Percentiles rank a stretch among this genome's conserved stretches.
Evolutionary conservation across 257 asterid genomes (phyloP).

Genomic region (Apocynum venetum): DNA sequence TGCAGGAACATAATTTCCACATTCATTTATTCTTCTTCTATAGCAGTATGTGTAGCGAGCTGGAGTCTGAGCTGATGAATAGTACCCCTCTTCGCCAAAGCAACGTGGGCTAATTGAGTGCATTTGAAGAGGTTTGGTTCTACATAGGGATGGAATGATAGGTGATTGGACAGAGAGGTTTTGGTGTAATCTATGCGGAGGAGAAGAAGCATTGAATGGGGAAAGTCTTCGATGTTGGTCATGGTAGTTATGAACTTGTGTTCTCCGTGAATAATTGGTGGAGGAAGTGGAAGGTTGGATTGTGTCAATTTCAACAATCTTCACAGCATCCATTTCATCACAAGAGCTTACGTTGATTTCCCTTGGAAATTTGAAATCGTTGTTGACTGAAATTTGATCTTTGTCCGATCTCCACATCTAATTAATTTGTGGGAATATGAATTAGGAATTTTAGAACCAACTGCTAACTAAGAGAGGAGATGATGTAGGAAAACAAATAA

Average conservation of each 20-base stretch:
- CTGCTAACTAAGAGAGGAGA: neutral
- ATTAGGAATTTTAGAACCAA: neutral
- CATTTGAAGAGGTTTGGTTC: slow-evolving; percentile 25
- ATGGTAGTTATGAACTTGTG: slow-evolving; percentile 21
- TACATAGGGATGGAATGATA: slow-evolving; percentile 33
- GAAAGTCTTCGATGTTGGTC: slow-evolving; percentile 14
- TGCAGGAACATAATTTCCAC: slow-evolving; percentile 29
- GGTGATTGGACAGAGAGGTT: slow-evolving; percentile 26
- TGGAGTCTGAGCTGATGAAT: slow-evolving; percentile 39
- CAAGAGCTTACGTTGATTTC: slow-evolving; percentile 33
- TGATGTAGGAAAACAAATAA: neutral
- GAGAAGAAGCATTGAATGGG: slow-evolving; percentile 24
- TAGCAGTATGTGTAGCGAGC: slow-evolving; percentile 26
- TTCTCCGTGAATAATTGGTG: slow-evolving; percentile 9
- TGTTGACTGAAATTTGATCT: slow-evolving; percentile 23
- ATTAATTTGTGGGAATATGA: neutral
- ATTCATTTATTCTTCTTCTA: slow-evolving; percentile 25
- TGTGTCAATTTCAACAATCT: slow-evolving; percentile 48
- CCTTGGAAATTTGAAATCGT: slow-evolving; percentile 7
- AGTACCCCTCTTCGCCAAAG: slow-evolving; percentile 19
- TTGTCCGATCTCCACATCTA: slow-evolving; percentile 42
- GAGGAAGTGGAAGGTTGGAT: slow-evolving; percentile 31
- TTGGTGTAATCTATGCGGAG: slow-evolving; percentile 21
- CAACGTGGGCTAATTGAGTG: slow-evolving; percentile 37
- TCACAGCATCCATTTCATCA: slow-evolving; percentile 30